Percentiles rank a stretch among this genome's conserved stretches.
phyloP scores from a whole-genome alignment of 345 rosid species.

The Eucalyptus curtisii region DNA sequence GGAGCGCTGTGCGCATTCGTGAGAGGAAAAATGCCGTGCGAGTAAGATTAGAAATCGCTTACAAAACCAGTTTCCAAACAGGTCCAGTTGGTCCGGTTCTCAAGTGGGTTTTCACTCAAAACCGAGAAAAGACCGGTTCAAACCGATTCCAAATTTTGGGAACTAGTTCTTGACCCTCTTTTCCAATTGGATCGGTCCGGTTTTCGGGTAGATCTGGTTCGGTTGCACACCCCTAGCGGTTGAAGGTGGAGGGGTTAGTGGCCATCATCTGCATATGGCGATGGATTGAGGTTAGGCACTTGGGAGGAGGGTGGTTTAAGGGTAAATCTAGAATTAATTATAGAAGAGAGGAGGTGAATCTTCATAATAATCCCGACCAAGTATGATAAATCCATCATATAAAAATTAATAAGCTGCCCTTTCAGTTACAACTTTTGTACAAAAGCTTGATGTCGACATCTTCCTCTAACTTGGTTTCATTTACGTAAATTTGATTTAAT shows the following conservation, averaged over 20 bases:
- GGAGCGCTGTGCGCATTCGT: fast-evolving
- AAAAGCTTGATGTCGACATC: neutral
- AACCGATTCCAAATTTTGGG: fast-evolving
- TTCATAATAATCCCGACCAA: neutral
- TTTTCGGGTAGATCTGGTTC: fast-evolving
- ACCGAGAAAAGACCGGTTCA: fast-evolving
- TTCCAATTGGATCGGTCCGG: fast-evolving
- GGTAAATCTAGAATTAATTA: neutral
- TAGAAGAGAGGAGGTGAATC: neutral
- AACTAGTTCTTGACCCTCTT: fast-evolving
- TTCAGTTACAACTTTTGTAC: neutral
- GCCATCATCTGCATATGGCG: neutral
- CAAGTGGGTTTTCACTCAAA: too few relatives aligned
- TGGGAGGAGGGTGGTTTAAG: neutral
- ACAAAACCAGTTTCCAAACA: fast-evolving
- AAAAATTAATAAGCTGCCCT: neutral
- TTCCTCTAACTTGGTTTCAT: neutral
- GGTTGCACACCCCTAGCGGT: fast-evolving
- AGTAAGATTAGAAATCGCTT: too few relatives aligned
- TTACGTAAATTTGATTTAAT: neutral
- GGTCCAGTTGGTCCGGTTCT: fast-evolving
- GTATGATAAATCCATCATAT: neutral
- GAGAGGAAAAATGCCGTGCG: fast-evolving
- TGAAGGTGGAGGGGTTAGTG: neutral
- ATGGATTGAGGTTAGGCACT: neutral